Evolutionary conservation across 75 land plant genomes (phyloP), one percentile per base, ranked within the genome.

Genomic region (Sequoia sempervirens): DNA sequence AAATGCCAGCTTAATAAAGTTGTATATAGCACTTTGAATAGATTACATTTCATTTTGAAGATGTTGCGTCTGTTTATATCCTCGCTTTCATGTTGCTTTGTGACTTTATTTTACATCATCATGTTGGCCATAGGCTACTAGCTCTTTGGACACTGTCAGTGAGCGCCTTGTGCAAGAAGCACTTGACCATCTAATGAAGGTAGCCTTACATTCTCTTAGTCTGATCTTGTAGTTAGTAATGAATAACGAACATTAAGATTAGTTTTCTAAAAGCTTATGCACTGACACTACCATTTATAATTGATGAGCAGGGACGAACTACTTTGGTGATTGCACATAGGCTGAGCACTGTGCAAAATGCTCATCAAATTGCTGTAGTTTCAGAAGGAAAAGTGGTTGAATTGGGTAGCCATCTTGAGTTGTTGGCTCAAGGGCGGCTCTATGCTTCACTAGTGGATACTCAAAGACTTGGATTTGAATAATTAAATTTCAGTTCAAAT

Each of bases 261-360:
- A 36, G 20, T 30, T 8, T 61, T 41, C 36, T 28, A 47, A 43
- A 40, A 78, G 47, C 23, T 45, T 12, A 45, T 78, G 46, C n/a
- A 78, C 23, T 28, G 40, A 37, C 43, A 37, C 83, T 38, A 1
- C 18, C 36, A 30, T 58, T 75, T 52, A 7, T 40, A 14, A 58
- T 84, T 74, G 30, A 74, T 30, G 38, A 64, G 74, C 88, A 90
- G 91, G 97, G 92, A 28, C 93, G 99, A 45, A 98, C 99, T 20
- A 94, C 99, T 30, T 81, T 98, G 87, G 99, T 98, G 84, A 98
- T 98, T 81, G 99, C 99, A 75, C 99, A 98, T 78, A 87, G 98
- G 76, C 88, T 98, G 85, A 98, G 99, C 90, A 98, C 99, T 14
- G 99, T 98, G 83, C 99, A 98, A 85, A 92, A 91, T 83, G 98